A percentile compares a stretch with the other conserved stretches of the same genome.
Evolutionary conservation across 352 stramenopile genomes (phyloP).

Genomic region (Globisporangium apiculatum): DNA sequence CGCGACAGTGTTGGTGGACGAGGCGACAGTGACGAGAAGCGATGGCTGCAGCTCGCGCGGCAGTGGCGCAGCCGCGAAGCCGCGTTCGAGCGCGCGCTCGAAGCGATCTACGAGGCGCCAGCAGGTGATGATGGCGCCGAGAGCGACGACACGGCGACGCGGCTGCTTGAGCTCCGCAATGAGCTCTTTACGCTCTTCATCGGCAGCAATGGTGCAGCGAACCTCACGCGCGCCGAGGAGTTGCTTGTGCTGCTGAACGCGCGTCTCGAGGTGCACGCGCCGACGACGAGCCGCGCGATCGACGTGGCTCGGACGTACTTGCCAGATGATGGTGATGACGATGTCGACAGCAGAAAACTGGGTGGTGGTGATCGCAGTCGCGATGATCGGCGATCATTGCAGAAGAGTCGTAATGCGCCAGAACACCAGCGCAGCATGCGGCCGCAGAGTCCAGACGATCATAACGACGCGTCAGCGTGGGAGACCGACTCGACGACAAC

Average conservation of each 20-base stretch:
- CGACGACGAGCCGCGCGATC: not conserved
- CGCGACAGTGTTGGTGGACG: constrained; percentile 10
- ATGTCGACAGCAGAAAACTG: not conserved
- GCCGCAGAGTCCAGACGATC: not conserved
- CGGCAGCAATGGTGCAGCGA: not conserved
- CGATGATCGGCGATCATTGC: too few species aligned
- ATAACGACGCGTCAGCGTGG: constrained; percentile 5
- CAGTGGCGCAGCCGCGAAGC: constrained; percentile 46
- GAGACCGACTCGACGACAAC: constrained; percentile 4
- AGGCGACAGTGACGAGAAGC: constrained; percentile 29
- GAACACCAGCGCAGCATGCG: not conserved
- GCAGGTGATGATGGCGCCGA: not conserved
- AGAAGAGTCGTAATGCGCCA: too few species aligned
- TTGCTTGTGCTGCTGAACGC: constrained; percentile 2
- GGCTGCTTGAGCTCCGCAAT: constrained; percentile 11
- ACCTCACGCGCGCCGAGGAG: constrained; percentile 10
- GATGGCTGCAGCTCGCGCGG: constrained; percentile 43
- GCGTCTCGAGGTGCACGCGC: not conserved
- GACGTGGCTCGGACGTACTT: constrained; percentile 1
- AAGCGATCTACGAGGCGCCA: constrained; percentile 28
- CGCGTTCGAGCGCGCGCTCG: constrained; percentile 40
- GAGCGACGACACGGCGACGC: not conserved
- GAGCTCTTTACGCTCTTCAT: constrained; percentile 15
- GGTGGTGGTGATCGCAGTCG: not conserved
- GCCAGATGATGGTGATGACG: not conserved